Evolutionary conservation across 257 asterid species (phyloP), one percentile per base, ranked within the genome.

Genomic region (Paulownia fortunei): DNA sequence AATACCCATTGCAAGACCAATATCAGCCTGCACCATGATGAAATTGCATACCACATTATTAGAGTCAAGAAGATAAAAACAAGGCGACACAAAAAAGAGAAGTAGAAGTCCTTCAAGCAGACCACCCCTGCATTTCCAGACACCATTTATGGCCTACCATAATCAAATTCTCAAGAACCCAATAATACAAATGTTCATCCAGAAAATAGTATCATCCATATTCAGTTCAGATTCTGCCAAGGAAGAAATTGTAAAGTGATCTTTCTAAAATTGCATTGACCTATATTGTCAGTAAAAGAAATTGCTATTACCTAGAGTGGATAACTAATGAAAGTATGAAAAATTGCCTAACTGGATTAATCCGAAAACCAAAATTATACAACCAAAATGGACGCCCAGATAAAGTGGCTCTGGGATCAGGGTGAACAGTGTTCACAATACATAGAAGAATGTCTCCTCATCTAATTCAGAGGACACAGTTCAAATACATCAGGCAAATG

Each of bases 1-100:
- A 65, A 93, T 95, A 72, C 99, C 99, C 99, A 95, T 95, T 58
- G 99, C 97, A 81, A 95, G 97, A 76, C 99, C 99, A 73, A 95
- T 92, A 86, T 95, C 98, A 71, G 99, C 97, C 99, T 95, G 76
- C 75, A 81, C 27, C 56, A 82, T 46, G 51, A 81, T 27, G 61
- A 37, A 81, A 82, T 63, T 26, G 54, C 7, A 54, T 58, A 65
- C 24, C 39, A 78, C 42, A 67, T 72, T 64, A 79, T 11, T 68
- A 36, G 49, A 37, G 69, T 23, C 49, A 52, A 79, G 23, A 62
- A 37, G 62, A 18, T 18, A 46, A 62, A 32, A 58, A 44, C 19
- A 73, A 73, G 54, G 37, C 59, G 36, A 23, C 23, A 41, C 8
- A 80, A 24, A 9, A 26, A 23, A 10, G 15, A 55, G 19, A 44